A percentile compares a stretch with the other conserved stretches of the same genome.
These are phyloP conservation scores for Heritiera littoralis DNA, from an alignment of 345 rosid genomes.

Conservation along the genomic window DNA sequence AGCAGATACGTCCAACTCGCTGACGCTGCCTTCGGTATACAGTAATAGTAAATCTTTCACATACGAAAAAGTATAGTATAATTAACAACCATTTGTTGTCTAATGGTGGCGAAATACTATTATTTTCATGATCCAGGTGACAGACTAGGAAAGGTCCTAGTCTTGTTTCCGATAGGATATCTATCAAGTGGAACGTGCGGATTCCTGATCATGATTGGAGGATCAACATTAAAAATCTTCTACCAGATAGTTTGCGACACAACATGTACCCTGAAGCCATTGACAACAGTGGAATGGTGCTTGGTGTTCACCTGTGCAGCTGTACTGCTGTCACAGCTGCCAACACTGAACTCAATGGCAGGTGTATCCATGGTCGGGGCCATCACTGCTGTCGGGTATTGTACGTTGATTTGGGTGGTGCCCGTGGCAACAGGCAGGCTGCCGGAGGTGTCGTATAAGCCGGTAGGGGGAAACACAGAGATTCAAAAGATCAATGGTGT, in stretches of 20 bases:
- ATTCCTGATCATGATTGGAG: neutral
- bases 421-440: neutral
- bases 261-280: neutral
- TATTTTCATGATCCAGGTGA: neutral
- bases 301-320: neutral
- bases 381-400: neutral
- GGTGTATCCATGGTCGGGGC: neutral
- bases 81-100: too few relatives aligned
- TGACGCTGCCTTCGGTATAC: neutral
- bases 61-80: neutral
- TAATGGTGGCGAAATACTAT: neutral
- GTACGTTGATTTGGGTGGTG: neutral
- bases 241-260: neutral
- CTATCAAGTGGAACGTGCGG: neutral
- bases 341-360: neutral
- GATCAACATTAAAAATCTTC: neutral
- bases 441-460: neutral
- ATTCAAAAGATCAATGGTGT: neutral
- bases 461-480: neutral
- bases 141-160: neutral
- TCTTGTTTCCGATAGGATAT: neutral
- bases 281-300: slow-evolving; percentile 1
- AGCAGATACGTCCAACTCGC: neutral
- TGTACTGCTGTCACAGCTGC: neutral
- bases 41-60: neutral